These are phyloP conservation scores for Populus trichocarpa DNA, from an alignment of 441 rosid genomes.

Conservation along the genomic window DNA sequence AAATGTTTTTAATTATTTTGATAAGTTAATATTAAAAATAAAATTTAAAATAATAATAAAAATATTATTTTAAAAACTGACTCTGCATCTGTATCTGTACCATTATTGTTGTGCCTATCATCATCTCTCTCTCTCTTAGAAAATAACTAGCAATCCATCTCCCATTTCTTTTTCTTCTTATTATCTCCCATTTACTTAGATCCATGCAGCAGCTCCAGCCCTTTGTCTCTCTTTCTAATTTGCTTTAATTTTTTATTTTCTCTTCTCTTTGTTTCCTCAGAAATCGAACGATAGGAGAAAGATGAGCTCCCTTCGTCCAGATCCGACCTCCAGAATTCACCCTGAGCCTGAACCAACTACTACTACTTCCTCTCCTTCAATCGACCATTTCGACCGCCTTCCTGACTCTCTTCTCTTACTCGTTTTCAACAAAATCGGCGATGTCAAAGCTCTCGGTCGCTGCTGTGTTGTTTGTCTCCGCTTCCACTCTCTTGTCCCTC, in stretches of 20 bases:
- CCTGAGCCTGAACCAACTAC: constrained; percentile 40
- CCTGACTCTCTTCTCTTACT: constrained; percentile 76
- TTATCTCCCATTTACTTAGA: neutral
- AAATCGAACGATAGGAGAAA: neutral
- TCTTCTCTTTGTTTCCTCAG: too few species aligned
- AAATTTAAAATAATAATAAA: too few species aligned
- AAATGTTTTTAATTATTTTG: too few species aligned
- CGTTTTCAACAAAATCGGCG: constrained; percentile 73
- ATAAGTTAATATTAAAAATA: too few species aligned
- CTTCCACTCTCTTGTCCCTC: constrained; percentile 70
- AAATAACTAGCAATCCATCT: neutral
- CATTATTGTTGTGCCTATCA: neutral
- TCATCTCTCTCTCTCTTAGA: neutral
- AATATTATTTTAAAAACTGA: too few species aligned
- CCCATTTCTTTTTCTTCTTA: neutral
- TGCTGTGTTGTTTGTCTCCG: constrained; percentile 78
- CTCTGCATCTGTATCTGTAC: neutral
- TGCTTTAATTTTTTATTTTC: too few species aligned
- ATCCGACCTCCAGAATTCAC: constrained; percentile 57
- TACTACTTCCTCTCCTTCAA: neutral
- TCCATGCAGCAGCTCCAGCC: neutral
- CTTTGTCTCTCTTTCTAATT: neutral
- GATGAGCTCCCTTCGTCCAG: constrained; percentile 39
- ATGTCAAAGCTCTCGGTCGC: constrained; percentile 83
- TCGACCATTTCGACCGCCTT: constrained; percentile 81